Conservation (phyloP, 495 filamentous ascomycete genomes). For the Trichocladium uniseriatum region DNA sequence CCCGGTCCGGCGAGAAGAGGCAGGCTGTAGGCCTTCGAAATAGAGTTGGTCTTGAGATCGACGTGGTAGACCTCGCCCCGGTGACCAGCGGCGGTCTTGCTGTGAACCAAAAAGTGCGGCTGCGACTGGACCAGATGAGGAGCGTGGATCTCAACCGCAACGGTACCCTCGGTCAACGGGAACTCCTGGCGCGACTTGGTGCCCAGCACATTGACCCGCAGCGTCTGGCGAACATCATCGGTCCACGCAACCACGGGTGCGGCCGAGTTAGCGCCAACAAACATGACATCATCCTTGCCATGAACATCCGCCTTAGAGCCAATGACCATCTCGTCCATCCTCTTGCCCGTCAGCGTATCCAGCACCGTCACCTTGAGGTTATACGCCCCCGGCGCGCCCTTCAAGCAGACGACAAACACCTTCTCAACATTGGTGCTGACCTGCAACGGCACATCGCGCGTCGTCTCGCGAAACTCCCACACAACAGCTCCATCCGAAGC, state of each 20-base stretch:
- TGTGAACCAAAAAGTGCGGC: conserved; percentile 80
- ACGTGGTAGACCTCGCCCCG: conserved; percentile 83
- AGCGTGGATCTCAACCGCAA: conserved; percentile 63
- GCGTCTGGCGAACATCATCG: conserved; percentile 52
- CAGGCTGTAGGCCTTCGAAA: conserved; percentile 66
- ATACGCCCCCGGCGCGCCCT: conserved; percentile 55
- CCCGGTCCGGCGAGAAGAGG: conserved; percentile 59
- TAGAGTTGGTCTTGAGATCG: conserved; percentile 52
- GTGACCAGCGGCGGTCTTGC: conserved; percentile 56
- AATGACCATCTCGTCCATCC: conserved; percentile 54
- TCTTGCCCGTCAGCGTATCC: conserved; percentile 60
- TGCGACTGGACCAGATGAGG: conserved; percentile 57
- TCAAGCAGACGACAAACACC: conserved; percentile 68
- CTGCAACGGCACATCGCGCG: conserved; percentile 64
- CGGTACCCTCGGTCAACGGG: conserved; percentile 48
- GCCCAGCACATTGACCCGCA: conserved; percentile 76
- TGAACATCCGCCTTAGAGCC: conserved; percentile 66
- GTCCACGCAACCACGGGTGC: conserved; percentile 77
- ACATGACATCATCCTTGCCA: conserved; percentile 56
- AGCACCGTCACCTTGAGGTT: conserved; percentile 66
- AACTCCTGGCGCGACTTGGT: conserved; percentile 53
- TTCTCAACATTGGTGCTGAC: conserved; percentile 64
- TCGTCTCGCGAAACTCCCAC: conserved; percentile 66
- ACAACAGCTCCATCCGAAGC: conserved; percentile 61
- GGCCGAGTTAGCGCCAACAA: conserved; percentile 75